Percentiles rank a stretch among this genome's conserved stretches.
Evolutionary conservation across 495 filamentous ascomycete species (phyloP).

Genomic region (Neurospora hispaniola): DNA sequence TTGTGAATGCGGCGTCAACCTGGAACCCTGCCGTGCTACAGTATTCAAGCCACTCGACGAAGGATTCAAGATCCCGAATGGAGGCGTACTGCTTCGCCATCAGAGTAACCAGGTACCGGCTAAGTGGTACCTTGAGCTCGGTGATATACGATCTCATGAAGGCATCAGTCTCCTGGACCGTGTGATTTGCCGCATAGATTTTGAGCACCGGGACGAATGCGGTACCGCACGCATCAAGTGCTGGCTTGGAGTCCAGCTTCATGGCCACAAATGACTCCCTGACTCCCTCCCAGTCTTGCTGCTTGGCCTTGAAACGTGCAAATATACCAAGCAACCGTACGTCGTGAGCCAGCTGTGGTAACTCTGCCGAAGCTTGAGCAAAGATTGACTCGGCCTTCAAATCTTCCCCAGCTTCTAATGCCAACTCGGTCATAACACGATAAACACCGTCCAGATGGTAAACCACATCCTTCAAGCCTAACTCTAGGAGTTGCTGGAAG

Average conservation of each 20-base stretch:
- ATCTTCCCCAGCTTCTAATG: slow-evolving; percentile 25
- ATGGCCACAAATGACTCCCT: slow-evolving; percentile 26
- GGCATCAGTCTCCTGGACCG: slow-evolving; percentile 28
- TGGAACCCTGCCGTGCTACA: slow-evolving; percentile 22
- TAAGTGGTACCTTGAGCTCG: slow-evolving; percentile 23
- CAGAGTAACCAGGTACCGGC: slow-evolving; percentile 27
- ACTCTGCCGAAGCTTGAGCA: slow-evolving; percentile 6
- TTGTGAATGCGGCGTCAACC: slow-evolving; percentile 28
- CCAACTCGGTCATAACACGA: slow-evolving; percentile 29
- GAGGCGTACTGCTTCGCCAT: slow-evolving; percentile 36
- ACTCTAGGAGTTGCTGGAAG: slow-evolving; percentile 16
- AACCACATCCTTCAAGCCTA: slow-evolving; percentile 12
- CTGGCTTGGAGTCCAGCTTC: slow-evolving; percentile 6
- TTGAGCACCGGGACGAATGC: slow-evolving; percentile 37
- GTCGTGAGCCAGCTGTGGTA: slow-evolving; percentile 15
- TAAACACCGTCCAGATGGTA: slow-evolving; percentile 18
- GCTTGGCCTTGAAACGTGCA: slow-evolving; percentile 27
- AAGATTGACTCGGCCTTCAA: slow-evolving; percentile 20
- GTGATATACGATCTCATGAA: slow-evolving; percentile 29
- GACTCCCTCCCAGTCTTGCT: slow-evolving; percentile 37
- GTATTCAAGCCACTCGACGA: slow-evolving; percentile 28
- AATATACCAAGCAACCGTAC: slow-evolving; percentile 26
- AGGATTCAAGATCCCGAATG: slow-evolving; percentile 27
- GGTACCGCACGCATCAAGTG: slow-evolving; percentile 12
- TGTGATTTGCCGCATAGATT: slow-evolving; percentile 29